A percentile compares a stretch with the other conserved stretches of the same genome.
These are phyloP conservation scores for Coemansia sp. DNA, from an alignment of 192 early-diverging fungal genomes.

Conservation along the genomic window DNA sequence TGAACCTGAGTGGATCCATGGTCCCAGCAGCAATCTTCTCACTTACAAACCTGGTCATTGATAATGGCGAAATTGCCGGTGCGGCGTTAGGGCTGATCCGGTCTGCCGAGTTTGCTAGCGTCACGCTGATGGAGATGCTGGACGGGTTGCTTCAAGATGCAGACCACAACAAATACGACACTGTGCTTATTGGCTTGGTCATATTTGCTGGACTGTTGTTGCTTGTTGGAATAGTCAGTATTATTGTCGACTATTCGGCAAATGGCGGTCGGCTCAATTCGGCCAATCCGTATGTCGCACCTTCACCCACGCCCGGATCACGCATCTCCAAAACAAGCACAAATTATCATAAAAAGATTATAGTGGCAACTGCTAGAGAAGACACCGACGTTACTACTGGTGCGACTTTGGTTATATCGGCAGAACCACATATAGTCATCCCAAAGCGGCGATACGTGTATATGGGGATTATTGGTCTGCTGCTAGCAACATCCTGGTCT, in stretches of 20 bases:
- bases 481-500: slow-evolving; percentile 39
- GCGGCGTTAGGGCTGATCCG: slow-evolving; percentile 53
- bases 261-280: slow-evolving; percentile 44
- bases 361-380: not conserved
- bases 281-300: slow-evolving; percentile 27
- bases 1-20: slow-evolving; percentile 41
- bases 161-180: slow-evolving; percentile 54
- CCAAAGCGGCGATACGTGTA: slow-evolving; percentile 43
- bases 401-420: not conserved
- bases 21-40: slow-evolving; percentile 50
- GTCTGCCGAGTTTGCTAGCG: slow-evolving; percentile 53
- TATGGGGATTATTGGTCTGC: slow-evolving; percentile 36
- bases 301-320: not conserved
- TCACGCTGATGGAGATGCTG: slow-evolving; percentile 56
- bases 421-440: slow-evolving; percentile 2
- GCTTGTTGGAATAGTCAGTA: slow-evolving; percentile 25
- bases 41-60: slow-evolving; percentile 51
- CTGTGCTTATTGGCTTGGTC: slow-evolving; percentile 46
- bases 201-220: slow-evolving; percentile 41
- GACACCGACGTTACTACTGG: not conserved
- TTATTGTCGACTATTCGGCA: slow-evolving; percentile 24
- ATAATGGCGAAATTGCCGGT: slow-evolving; percentile 50
- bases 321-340: not conserved
- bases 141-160: slow-evolving; percentile 53
- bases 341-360: not conserved